Evolutionary conservation across 257 asterid genomes (phyloP), one percentile per base, ranked within the genome.

Genomic region (Anisodus tanguticus): DNA sequence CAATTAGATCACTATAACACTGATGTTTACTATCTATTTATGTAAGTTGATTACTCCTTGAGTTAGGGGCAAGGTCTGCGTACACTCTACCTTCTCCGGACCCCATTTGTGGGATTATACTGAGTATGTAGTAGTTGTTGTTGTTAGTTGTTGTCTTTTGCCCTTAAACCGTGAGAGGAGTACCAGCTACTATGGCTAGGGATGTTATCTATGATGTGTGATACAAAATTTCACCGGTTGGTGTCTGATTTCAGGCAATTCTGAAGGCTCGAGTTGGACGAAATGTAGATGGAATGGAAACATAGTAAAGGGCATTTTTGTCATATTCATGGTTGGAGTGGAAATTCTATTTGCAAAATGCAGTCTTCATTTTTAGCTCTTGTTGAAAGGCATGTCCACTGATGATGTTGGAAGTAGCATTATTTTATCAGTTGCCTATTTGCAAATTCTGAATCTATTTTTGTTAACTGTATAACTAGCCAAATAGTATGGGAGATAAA

Each of bases 201-300:
- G 47, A 3, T 58, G 26, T 59, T 81, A 43, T 15, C 54, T 37
- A 35, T 39, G 80, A 43, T 79, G 31, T 17, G 31, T 63, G 9
- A 13, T 57, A 57, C 68, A 35, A 67, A 64, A 35, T 69, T 51
- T 49, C 5, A 43, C n/a, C 31, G 47, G 58, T 63, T 72, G 22
- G 62, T 77, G 82, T 70, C 64, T 82, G 37, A 69, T 86, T 80
- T 59, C 95, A 95, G 99, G 98, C 90, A 41, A 92, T 90, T 85
- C 76, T 95, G 87, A 91, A 87, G 88, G 99, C 98, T 59, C 93
- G 99, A 64, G 96, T 97, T 9, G 99, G 99, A 62, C 89, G 98
- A 90, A 94, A 90, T 86, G 95, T 95, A 11, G 98, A 93, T 89
- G 99, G 99, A 79, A 88, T 95, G 91, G 99, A 22, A 26, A 63